Percentiles rank a stretch among this genome's conserved stretches.
Evolutionary conservation across 2,329 filamentous ascomycete species (phyloP).

Genomic region (Diaporthe helianthi): DNA sequence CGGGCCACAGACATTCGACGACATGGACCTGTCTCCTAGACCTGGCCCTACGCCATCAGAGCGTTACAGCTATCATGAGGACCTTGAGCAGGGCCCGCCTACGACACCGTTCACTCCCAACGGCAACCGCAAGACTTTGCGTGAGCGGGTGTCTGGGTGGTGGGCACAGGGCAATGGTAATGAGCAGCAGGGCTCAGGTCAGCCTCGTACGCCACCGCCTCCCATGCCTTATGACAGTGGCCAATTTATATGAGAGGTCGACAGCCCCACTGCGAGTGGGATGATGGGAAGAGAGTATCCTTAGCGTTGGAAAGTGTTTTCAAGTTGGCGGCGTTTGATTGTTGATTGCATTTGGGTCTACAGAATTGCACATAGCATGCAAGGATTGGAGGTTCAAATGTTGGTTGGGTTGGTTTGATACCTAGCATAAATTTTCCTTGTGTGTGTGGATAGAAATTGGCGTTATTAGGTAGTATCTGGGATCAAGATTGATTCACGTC

Average conservation of each 20-base stretch:
- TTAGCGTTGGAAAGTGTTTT: background rate
- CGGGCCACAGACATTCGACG: slow-evolving; percentile 29
- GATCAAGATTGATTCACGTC: background rate
- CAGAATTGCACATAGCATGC: background rate
- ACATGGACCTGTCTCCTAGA: slow-evolving; percentile 25
- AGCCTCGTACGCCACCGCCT: slow-evolving; percentile 27
- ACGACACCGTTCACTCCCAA: background rate
- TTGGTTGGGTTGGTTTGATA: background rate
- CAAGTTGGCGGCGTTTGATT: background rate
- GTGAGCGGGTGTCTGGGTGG: slow-evolving; percentile 30
- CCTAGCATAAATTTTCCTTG: background rate
- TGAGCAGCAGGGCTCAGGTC: background rate
- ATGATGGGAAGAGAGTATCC: background rate
- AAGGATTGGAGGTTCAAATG: background rate
- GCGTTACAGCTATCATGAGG: slow-evolving; percentile 14
- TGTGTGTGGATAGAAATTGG: background rate
- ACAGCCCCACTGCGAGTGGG: background rate
- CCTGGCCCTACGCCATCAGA: background rate
- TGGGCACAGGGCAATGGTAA: slow-evolving; percentile 8
- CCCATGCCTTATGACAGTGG: slow-evolving; percentile 30
- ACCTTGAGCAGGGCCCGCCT: slow-evolving; percentile 14
- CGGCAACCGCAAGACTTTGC: slow-evolving; percentile 7
- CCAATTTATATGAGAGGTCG: background rate
- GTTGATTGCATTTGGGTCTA: background rate
- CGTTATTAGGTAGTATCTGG: slow-evolving; percentile 1